Evolutionary conservation across 73 alveolate genomes (phyloP).

Genomic region (Loxodes magnus): DNA sequence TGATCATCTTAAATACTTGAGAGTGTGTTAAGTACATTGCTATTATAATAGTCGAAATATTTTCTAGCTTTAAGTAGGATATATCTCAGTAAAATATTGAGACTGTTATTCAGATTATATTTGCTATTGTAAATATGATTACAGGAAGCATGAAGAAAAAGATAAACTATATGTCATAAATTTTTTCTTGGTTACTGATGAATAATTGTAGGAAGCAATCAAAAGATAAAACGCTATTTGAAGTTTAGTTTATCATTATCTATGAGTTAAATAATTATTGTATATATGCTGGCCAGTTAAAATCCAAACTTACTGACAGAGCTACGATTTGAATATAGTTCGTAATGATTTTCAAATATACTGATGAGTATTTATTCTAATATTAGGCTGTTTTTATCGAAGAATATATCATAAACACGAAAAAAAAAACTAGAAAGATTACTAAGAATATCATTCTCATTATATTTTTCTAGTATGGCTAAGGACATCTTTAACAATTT

Average conservation of each 20-base stretch:
- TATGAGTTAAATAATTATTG: background rate
- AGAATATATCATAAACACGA: conserved; percentile 20
- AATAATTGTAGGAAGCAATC: conserved; percentile 31
- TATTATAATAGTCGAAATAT: conserved; percentile 30
- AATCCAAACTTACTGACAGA: conserved; percentile 36
- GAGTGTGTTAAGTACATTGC: conserved; percentile 40
- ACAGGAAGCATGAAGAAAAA: conserved; percentile 27
- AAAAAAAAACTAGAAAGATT: conserved; percentile 1
- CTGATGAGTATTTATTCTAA: conserved; percentile 23
- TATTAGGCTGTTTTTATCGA: conserved; percentile 21
- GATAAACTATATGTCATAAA: conserved; percentile 14
- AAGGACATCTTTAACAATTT: conserved; percentile 40
- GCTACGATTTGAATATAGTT: conserved; percentile 35
- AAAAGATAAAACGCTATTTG: conserved; percentile 3
- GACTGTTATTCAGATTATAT: conserved; percentile 15
- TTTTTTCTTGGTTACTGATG: conserved; percentile 15
- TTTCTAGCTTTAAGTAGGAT: conserved; percentile 11
- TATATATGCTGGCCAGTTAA: conserved; percentile 45
- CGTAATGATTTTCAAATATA: conserved; percentile 39
- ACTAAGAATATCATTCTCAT: conserved; percentile 18
- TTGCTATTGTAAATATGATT: conserved; percentile 12
- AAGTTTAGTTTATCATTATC: background rate
- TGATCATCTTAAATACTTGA: conserved; percentile 26
- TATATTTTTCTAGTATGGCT: conserved; percentile 9
- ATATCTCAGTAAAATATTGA: conserved; percentile 11